These are phyloP conservation scores for Diaporthe sp. DNA, from an alignment of 2,329 filamentous ascomycete species.

Conservation along the genomic window DNA sequence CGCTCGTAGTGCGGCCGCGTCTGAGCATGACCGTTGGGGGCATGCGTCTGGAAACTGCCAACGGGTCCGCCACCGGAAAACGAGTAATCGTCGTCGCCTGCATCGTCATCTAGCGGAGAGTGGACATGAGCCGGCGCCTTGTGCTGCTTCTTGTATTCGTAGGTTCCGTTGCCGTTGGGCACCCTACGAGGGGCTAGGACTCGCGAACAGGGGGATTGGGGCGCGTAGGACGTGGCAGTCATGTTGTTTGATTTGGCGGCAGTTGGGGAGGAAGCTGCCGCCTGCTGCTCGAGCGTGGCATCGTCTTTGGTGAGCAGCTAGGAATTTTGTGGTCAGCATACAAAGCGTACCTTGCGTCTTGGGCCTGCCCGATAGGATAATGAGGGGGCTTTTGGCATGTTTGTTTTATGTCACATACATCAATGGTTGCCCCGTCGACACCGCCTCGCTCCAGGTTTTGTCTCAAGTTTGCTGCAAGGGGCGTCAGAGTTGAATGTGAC, in stretches of 20 bases:
- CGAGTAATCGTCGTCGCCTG: slow-evolving; percentile 3
- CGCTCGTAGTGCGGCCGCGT: slow-evolving; percentile 46
- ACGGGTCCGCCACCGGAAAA: slow-evolving; percentile 28
- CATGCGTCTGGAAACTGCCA: slow-evolving; percentile 33
- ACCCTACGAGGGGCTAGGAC: neutral
- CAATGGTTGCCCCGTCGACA: slow-evolving; percentile 57
- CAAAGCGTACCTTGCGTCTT: neutral
- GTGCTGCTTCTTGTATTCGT: slow-evolving; percentile 28
- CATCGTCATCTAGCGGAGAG: slow-evolving; percentile 34
- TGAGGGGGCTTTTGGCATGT: neutral
- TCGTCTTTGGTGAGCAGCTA: slow-evolving; percentile 45
- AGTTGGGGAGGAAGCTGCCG: neutral
- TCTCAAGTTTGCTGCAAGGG: slow-evolving; percentile 52
- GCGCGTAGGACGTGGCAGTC: neutral
- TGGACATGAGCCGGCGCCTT: slow-evolving; percentile 25
- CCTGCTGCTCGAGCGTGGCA: slow-evolving; percentile 38
- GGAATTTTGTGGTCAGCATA: neutral
- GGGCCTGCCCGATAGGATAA: neutral
- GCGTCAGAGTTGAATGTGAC: slow-evolving; percentile 32
- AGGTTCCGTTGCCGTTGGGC: neutral
- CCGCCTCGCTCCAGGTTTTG: slow-evolving; percentile 62
- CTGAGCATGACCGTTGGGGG: slow-evolving; percentile 9
- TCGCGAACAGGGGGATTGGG: neutral
- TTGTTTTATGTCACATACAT: slow-evolving; percentile 48
- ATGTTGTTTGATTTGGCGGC: slow-evolving; percentile 11